Percentiles rank a stretch among this genome's conserved stretches.
Evolutionary conservation across 1,284 basidiomycete genomes (phyloP).

Genomic region (Ceratobasidium theobromae): DNA sequence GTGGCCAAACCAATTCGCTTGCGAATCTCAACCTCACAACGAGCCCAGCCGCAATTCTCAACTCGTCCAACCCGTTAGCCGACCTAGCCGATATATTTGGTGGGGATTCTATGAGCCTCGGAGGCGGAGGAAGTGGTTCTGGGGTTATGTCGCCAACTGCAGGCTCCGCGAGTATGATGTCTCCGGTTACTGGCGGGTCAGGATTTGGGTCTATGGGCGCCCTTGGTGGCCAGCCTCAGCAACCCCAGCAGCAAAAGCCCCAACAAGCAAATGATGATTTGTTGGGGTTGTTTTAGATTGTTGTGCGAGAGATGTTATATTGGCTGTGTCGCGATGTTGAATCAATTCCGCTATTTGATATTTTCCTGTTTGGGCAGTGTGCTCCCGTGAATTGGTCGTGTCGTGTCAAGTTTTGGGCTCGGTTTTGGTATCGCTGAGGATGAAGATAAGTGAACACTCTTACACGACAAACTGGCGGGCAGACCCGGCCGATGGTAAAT

Average conservation of each 20-base stretch:
- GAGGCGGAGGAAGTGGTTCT: neutral
- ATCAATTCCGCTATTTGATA: constrained; percentile 8
- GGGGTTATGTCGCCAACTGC: constrained; percentile 32
- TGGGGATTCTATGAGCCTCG: constrained; percentile 21
- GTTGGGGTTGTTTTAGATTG: constrained; percentile 50
- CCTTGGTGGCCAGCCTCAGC: constrained; percentile 35
- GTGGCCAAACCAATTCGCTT: constrained; percentile 74
- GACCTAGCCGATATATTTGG: constrained; percentile 90
- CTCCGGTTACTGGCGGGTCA: constrained; percentile 36
- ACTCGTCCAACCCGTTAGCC: constrained; percentile 76
- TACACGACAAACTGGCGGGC: no score
- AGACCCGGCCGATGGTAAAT: no score
- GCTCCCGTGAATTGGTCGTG: no score
- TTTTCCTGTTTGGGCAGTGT: neutral
- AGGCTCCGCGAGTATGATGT: constrained; percentile 37
- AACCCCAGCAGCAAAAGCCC: constrained; percentile 42
- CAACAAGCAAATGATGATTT: constrained; percentile 46
- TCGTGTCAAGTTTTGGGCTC: no score
- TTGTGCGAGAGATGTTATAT: constrained; percentile 1
- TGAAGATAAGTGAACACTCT: no score
- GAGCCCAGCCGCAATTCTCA: constrained; percentile 34
- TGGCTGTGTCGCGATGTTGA: neutral
- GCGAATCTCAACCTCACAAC: constrained; percentile 59
- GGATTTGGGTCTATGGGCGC: constrained; percentile 18
- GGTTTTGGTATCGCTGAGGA: no score